Evolutionary conservation across 495 filamentous ascomycete species (phyloP), one percentile per base, ranked within the genome.

Genomic region (Parathielavia appendiculata): DNA sequence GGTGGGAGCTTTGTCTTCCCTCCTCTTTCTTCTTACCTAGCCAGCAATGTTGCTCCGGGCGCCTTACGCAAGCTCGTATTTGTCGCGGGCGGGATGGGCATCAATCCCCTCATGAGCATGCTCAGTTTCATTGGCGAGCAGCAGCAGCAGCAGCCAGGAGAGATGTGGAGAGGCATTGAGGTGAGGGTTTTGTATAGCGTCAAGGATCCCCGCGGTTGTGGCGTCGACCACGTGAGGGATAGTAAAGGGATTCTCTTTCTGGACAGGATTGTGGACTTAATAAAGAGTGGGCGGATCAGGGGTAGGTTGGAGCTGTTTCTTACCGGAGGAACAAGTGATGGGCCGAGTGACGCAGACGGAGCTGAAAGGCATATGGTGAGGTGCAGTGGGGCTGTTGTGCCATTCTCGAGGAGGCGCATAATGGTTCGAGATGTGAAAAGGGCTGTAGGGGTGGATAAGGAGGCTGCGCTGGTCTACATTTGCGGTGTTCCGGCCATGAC

Each of bases 1-100:
- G 90, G 91, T 4, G 91, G 91, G 0, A 83, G 81, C 61, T 96
- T 96, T 63, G 77, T 85, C 9, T 96, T 83, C 81, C 90, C 90
- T 6, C 90, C 89, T 0, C 72, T 77, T 1, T 86, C 88, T 12
- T 83, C 0, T 71, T 74, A 1, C 69, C 71, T 0, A 57, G 82
- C 11, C 63, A 79, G 36, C 55, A 59, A 5, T 30, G 60, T 6
- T 17, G 16, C n/a, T 34, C 20, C 32, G 12, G 14, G 20, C 5
- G 6, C 61, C 22, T 66, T 89, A 11, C 73, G 76, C 13, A 83
- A 80, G 52, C 76, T 85, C 2, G 79, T 92, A 0, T 83, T 96
- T 40, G 75, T 95, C 46, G 90, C 90, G 1, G 90, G 90, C 5
- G 91, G 91, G 0, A 85, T 96, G 23, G 91, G 91, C 1, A 86